Conservation (phyloP, 495 filamentous ascomycete species). For the Entonaema liquescens region DNA sequence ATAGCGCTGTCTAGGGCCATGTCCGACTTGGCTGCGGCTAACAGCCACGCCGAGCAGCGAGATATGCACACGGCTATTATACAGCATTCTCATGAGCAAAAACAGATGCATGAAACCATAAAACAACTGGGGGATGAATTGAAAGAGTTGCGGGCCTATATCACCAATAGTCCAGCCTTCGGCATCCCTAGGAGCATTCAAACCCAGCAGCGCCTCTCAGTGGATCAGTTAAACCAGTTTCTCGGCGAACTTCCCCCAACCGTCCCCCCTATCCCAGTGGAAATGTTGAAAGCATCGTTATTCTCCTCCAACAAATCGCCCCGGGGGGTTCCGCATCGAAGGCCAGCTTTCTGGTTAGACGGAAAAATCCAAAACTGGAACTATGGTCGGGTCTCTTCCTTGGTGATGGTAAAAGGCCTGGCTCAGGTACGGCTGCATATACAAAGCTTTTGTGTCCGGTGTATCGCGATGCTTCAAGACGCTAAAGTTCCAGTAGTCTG, state of each 20-base stretch:
- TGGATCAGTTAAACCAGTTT: not conserved
- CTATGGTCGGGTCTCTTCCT: not conserved
- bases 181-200: not conserved
- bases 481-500: constrained; percentile 2
- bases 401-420: constrained; percentile 8
- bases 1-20: not conserved
- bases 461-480: not conserved
- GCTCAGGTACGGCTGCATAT: not conserved
- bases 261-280: not conserved
- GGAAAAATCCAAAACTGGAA: constrained; percentile 6
- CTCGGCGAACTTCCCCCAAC: not conserved
- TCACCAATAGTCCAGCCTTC: not conserved
- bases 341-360: constrained; percentile 9
- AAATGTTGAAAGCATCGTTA: not conserved
- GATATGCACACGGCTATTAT: constrained; percentile 4
- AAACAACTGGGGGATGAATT: not conserved
- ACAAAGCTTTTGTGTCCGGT: not conserved
- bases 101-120: not conserved
- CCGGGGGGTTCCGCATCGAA: not conserved
- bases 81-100: not conserved
- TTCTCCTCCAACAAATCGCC: not conserved
- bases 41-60: constrained; percentile 18
- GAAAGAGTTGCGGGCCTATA: not conserved
- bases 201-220: not conserved
- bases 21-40: not conserved